Conservation (phyloP, 192 early-diverging fungal genomes). For the Globomyces pollinis-pini region DNA sequence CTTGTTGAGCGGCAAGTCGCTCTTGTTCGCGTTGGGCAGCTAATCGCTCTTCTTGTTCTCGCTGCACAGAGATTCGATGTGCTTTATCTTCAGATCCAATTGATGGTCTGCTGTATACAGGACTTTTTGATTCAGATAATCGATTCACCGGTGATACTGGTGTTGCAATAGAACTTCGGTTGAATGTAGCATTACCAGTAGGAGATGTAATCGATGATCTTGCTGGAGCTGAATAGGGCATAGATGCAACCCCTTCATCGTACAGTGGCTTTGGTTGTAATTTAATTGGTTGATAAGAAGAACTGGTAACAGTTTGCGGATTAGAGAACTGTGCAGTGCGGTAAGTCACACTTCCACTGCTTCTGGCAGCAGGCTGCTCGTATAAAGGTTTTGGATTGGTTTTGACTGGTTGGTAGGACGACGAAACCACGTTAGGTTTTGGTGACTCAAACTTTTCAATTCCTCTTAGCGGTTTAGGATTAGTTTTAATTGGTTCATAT, state of each 20-base stretch:
- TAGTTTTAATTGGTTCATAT: slow-evolving; percentile 23
- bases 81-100: neutral
- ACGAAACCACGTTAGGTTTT: slow-evolving; percentile 9
- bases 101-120: too few species aligned
- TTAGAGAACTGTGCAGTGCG: neutral
- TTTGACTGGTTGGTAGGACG: slow-evolving; percentile 5
- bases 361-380: neutral
- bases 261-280: slow-evolving; percentile 2
- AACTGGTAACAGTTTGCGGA: neutral
- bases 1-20: slow-evolving; percentile 4
- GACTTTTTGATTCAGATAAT: too few species aligned
- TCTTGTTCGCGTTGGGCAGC: slow-evolving; percentile 12
- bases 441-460: neutral
- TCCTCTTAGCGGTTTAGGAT: slow-evolving; percentile 18
- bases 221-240: neutral
- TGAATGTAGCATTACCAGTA: too few species aligned
- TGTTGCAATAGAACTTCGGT: too few species aligned
- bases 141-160: too few species aligned
- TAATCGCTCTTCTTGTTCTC: slow-evolving; percentile 27
- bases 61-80: neutral
- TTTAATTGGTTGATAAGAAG: slow-evolving; percentile 10
- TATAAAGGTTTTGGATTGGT: neutral
- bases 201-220: neutral
- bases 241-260: slow-evolving; percentile 1
- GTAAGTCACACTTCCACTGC: neutral